These are phyloP conservation scores for Chrysanthemum lavandulifolium DNA, from an alignment of 129 eudicot species.

Conservation along the genomic window DNA sequence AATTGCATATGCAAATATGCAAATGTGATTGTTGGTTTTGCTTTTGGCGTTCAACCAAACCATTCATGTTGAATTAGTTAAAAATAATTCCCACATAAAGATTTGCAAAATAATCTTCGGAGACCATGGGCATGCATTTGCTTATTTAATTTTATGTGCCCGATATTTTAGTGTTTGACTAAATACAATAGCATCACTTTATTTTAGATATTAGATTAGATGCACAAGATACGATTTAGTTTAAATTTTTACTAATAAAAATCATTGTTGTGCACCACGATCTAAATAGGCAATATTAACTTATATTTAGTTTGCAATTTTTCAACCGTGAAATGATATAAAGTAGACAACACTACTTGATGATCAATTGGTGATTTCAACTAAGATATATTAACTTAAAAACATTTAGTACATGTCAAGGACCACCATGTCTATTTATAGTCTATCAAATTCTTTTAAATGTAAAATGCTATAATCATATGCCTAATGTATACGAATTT, in stretches of 20 bases:
- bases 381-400: constrained; percentile 2
- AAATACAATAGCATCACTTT: too few relatives aligned
- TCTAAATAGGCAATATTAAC: too few relatives aligned
- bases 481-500: constrained; percentile 8
- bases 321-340: constrained; percentile 2
- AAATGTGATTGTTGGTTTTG: too few relatives aligned
- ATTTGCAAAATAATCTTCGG: too few relatives aligned
- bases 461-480: neutral
- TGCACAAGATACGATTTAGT: neutral
- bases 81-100: too few relatives aligned
- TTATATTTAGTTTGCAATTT: neutral
- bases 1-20: too few relatives aligned
- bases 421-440: constrained; percentile 19
- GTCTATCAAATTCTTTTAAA: neutral
- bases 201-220: too few relatives aligned
- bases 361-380: neutral
- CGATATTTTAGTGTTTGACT: too few relatives aligned
- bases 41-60: too few relatives aligned
- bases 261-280: constrained; percentile 1
- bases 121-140: too few relatives aligned
- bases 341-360: neutral
- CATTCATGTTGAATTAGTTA: too few relatives aligned
- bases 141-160: too few relatives aligned
- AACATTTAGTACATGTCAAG: neutral
- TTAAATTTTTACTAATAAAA: neutral